These are phyloP conservation scores for Pseudomassariella vexata DNA, from an alignment of 2,329 filamentous ascomycete genomes.

Conservation along the genomic window DNA sequence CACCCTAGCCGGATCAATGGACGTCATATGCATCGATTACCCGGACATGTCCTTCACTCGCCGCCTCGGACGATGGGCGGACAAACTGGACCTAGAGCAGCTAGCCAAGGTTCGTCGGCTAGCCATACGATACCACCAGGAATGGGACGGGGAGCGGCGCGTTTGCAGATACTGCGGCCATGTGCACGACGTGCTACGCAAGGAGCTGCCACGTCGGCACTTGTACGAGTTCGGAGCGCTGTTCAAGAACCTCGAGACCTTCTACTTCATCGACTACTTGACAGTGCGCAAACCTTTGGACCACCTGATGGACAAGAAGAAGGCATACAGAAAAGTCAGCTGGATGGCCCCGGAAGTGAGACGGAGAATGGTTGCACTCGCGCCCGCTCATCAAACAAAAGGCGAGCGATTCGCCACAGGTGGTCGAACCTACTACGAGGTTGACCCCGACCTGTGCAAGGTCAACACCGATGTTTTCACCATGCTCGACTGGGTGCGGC, in stretches of 20 bases:
- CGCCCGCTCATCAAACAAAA: slow-evolving; percentile 1
- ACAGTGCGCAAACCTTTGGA: slow-evolving; percentile 25
- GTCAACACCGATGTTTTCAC: slow-evolving; percentile 28
- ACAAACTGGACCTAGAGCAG: slow-evolving; percentile 16
- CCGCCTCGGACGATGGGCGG: slow-evolving; percentile 17
- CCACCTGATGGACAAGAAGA: slow-evolving; percentile 4
- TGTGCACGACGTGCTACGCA: slow-evolving; percentile 18
- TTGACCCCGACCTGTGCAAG: slow-evolving; percentile 26
- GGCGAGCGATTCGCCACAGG: slow-evolving; percentile 20
- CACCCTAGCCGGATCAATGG: slow-evolving; percentile 16
- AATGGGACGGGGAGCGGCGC: slow-evolving; percentile 29
- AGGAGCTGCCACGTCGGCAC: slow-evolving; percentile 29
- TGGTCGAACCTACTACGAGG: slow-evolving; percentile 26
- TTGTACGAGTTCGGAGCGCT: slow-evolving; percentile 37
- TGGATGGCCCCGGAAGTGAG: slow-evolving; percentile 7
- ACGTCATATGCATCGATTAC: slow-evolving; percentile 25
- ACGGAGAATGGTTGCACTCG: slow-evolving; percentile 4
- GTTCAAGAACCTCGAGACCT: slow-evolving; percentile 33
- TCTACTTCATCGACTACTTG: slow-evolving; percentile 39
- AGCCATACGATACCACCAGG: slow-evolving; percentile 35
- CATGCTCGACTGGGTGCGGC: slow-evolving; percentile 31
- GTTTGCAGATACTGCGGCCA: slow-evolving; percentile 29
- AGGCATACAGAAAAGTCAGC: slow-evolving; percentile 1
- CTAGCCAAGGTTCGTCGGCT: slow-evolving; percentile 29
- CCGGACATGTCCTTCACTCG: slow-evolving; percentile 14